Percentiles rank a stretch among this genome's conserved stretches.
Conservation (phyloP, 1,284 basidiomycete species). For the Boletellus deceptivus region DNA sequence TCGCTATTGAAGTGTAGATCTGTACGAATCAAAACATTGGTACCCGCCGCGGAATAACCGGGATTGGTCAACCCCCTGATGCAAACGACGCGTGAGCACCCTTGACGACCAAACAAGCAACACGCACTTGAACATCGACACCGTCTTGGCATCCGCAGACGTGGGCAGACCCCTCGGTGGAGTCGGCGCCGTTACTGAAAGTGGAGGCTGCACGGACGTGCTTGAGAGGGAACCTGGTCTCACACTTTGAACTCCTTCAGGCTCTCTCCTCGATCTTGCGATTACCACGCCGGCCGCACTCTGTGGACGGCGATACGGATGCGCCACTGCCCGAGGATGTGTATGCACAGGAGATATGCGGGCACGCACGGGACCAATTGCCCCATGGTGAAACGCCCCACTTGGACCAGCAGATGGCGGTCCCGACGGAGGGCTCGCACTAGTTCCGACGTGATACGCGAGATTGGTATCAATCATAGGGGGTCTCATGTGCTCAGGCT, state of each 20-base stretch:
- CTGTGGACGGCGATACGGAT: slow-evolving; percentile 36
- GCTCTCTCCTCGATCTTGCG: slow-evolving; percentile 25
- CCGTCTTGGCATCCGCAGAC: slow-evolving; percentile 1
- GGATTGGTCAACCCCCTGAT: slow-evolving; percentile 22
- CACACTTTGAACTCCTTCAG: slow-evolving; percentile 27
- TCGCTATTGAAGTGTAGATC: slow-evolving; percentile 53
- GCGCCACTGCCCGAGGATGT: slow-evolving; percentile 22
- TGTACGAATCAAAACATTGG: slow-evolving; percentile 40
- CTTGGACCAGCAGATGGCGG: slow-evolving; percentile 30
- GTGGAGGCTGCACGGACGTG: slow-evolving; percentile 8
- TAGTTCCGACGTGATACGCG: slow-evolving; percentile 28
- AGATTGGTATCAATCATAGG: slow-evolving; percentile 34
- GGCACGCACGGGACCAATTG: slow-evolving; percentile 26
- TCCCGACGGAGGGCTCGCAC: slow-evolving; percentile 30
- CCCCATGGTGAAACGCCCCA: slow-evolving; percentile 8
- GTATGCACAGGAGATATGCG: slow-evolving; percentile 27
- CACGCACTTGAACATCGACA: slow-evolving; percentile 24
- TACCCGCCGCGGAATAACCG: slow-evolving; percentile 15
- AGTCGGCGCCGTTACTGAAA: slow-evolving; percentile 1
- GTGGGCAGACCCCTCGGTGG: slow-evolving; percentile 4
- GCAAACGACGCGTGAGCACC: slow-evolving; percentile 9
- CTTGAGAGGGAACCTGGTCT: slow-evolving; percentile 21
- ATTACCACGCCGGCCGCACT: slow-evolving; percentile 27
- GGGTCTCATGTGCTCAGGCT: slow-evolving; percentile 33
- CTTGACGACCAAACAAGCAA: not conserved